phyloP scores from a whole-genome alignment of 768 basidiomycete species.

The Antrodiella citrinella region DNA sequence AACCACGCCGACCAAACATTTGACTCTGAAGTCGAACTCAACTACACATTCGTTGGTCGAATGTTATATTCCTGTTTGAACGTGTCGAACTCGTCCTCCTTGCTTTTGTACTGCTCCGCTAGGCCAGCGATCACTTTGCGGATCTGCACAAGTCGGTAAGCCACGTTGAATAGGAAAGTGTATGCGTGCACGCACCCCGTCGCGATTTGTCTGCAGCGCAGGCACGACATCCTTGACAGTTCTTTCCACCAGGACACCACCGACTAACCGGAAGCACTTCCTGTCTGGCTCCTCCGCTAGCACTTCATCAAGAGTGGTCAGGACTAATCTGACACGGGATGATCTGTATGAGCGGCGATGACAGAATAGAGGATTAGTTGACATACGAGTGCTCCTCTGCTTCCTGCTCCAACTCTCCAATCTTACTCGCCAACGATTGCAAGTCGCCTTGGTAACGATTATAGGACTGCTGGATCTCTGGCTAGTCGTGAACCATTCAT shows the following conservation, averaged over 20 bases:
- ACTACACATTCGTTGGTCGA: conserved; percentile 30
- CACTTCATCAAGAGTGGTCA: conserved; percentile 79
- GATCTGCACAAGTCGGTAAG: conserved; percentile 44
- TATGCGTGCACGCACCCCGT: conserved; percentile 52
- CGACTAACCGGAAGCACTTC: conserved; percentile 94
- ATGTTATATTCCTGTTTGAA: conserved; percentile 77
- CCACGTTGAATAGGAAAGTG: background rate
- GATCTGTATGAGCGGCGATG: background rate
- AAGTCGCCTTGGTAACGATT: conserved; percentile 80
- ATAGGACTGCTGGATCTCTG: conserved; percentile 82
- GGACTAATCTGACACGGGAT: conserved; percentile 63
- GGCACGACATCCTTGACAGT: conserved; percentile 95
- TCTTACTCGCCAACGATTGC: conserved; percentile 87
- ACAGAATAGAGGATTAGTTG: too few relatives aligned
- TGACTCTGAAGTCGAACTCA: too few relatives aligned
- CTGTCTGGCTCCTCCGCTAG: conserved; percentile 78
- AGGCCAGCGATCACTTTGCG: conserved; percentile 70
- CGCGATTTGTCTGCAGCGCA: conserved; percentile 78
- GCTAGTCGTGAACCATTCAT: conserved; percentile 25
- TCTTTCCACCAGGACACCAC: conserved; percentile 90
- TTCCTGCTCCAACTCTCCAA: conserved; percentile 93
- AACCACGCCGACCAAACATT: background rate
- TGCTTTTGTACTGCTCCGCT: conserved; percentile 81
- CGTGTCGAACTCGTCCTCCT: conserved; percentile 74
- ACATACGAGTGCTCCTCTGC: conserved; percentile 90